Evolutionary conservation across 2,329 filamentous ascomycete species (phyloP).

Genomic region (Corinectria fuckeliana): DNA sequence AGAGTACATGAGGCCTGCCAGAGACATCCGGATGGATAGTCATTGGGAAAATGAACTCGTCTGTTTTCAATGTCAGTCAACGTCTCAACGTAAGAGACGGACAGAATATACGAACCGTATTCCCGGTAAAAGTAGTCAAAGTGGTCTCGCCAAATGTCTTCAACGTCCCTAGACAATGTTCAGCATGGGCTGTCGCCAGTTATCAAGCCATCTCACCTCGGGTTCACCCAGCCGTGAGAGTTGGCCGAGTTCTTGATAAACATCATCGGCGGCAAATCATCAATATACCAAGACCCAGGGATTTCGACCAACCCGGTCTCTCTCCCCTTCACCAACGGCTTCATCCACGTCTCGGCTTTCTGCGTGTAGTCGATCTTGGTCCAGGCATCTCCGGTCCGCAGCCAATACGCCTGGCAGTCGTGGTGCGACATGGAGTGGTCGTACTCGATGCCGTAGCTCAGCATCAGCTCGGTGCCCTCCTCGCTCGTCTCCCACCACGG

Average conservation of each 20-base stretch:
- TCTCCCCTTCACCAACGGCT: constrained; percentile 64
- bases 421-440: constrained; percentile 65
- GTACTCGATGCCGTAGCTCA: constrained; percentile 73
- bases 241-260: constrained; percentile 72
- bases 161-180: constrained; percentile 52
- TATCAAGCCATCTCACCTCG: constrained; percentile 37
- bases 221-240: constrained; percentile 64
- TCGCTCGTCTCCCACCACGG: constrained; percentile 77
- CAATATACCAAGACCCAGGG: constrained; percentile 66
- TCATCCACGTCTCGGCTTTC: constrained; percentile 40
- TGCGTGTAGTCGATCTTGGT: constrained; percentile 69
- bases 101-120: constrained; percentile 56
- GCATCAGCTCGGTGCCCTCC: constrained; percentile 69
- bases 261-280: constrained; percentile 73
- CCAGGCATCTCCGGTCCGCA: constrained; percentile 69
- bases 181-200: not conserved
- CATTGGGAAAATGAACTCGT: constrained; percentile 79
- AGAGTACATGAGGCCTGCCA: constrained; percentile 72
- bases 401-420: constrained; percentile 69
- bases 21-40: constrained; percentile 79
- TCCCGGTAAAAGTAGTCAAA: constrained; percentile 79
- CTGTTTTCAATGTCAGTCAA: not conserved
- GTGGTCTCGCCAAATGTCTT: constrained; percentile 70
- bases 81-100: too few species aligned
- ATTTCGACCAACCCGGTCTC: constrained; percentile 71